Percentiles rank a stretch among this genome's conserved stretches.
Evolutionary conservation across 176 grass and related monocot genomes (phyloP).

Genomic region (Canna indica): DNA sequence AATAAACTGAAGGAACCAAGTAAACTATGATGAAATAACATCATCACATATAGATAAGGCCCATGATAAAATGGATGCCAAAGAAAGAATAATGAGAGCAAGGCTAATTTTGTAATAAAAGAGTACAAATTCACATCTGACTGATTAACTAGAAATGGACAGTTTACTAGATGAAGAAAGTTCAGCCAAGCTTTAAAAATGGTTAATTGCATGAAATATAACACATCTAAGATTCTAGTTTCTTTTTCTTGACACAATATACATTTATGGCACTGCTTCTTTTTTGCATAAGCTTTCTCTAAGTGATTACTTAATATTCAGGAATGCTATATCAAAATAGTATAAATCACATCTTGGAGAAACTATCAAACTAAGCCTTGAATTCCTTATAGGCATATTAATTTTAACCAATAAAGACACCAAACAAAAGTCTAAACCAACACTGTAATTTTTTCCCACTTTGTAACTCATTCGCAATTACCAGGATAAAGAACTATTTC

Average conservation of each 20-base stretch:
- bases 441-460: background rate
- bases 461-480: background rate
- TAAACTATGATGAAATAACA: background rate
- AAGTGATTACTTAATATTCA: too few species aligned
- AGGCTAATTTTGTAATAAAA: background rate
- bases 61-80: background rate
- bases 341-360: too few species aligned
- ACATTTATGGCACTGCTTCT: too few species aligned
- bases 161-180: background rate
- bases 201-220: too few species aligned
- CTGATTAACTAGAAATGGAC: background rate
- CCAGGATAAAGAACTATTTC: background rate
- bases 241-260: too few species aligned
- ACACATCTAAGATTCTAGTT: too few species aligned
- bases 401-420: background rate
- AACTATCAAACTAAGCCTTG: too few species aligned
- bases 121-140: background rate
- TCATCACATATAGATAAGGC: background rate
- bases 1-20: background rate
- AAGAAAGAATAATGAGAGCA: background rate
- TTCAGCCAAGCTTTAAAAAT: background rate
- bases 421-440: background rate
- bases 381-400: too few species aligned
- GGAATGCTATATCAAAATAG: too few species aligned
- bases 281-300: too few species aligned